These are phyloP conservation scores for Phytophthora sp. DNA, from an alignment of 352 stramenopile genomes.

Conservation along the genomic window DNA sequence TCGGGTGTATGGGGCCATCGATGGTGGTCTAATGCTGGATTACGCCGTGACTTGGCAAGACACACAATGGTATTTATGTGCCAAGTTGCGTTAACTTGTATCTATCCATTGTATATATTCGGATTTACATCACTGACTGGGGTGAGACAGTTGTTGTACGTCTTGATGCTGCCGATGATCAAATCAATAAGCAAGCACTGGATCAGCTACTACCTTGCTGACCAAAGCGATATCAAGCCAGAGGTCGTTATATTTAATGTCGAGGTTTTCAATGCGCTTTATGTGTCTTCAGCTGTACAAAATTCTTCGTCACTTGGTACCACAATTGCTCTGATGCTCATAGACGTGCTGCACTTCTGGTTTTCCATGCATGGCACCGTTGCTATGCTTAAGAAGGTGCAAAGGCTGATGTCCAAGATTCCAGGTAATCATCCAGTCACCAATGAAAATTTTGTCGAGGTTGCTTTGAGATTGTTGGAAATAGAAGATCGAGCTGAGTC, in stretches of 20 bases:
- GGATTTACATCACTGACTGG: background rate
- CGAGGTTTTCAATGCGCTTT: background rate
- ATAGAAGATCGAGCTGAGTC: conserved; percentile 7
- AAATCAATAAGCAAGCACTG: background rate
- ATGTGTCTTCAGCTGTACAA: conserved; percentile 12
- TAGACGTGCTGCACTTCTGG: conserved; percentile 27
- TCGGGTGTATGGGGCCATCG: background rate
- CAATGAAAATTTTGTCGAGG: conserved; percentile 10
- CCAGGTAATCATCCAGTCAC: conserved; percentile 1
- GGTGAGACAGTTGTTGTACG: background rate
- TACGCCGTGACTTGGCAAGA: background rate
- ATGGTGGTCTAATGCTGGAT: background rate
- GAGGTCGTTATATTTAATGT: background rate
- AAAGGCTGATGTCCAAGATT: conserved; percentile 16
- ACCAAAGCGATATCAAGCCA: background rate
- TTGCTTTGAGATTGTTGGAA: conserved; percentile 9
- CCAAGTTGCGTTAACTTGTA: background rate
- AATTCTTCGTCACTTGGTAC: conserved; percentile 13
- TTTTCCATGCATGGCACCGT: conserved; percentile 18
- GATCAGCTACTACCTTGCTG: background rate
- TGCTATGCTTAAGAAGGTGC: conserved; percentile 3
- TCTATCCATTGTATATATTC: background rate
- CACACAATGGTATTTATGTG: background rate
- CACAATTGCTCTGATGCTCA: conserved; percentile 20
- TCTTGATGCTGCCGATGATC: background rate